Conservation (phyloP, 768 basidiomycete genomes). For the Crucibulum laeve region DNA sequence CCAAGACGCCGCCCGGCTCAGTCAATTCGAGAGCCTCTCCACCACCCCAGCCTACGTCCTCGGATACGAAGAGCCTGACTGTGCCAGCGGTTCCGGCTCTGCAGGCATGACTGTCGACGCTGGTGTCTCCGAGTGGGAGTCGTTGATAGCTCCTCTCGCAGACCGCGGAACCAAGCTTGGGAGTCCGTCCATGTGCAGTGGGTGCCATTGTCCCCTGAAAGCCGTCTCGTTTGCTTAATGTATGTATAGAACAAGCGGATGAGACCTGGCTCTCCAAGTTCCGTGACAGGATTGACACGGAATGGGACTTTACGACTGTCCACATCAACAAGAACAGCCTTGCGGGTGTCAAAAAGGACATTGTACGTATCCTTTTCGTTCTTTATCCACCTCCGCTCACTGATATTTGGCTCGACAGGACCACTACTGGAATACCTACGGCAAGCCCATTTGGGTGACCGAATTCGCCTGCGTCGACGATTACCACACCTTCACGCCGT, state of each 20-base stretch:
- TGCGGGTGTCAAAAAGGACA: slow-evolving; percentile 37
- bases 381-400: neutral
- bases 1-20: slow-evolving; percentile 33
- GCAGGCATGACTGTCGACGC: slow-evolving; percentile 37
- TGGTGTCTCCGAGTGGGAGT: slow-evolving; percentile 36
- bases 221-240: neutral
- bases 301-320: slow-evolving; percentile 43
- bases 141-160: slow-evolving; percentile 35
- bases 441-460: slow-evolving; percentile 44
- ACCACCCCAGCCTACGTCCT: slow-evolving; percentile 33
- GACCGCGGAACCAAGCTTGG: slow-evolving; percentile 35
- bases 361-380: slow-evolving; percentile 25
- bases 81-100: slow-evolving; percentile 37
- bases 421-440: slow-evolving; percentile 35
- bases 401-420: slow-evolving; percentile 18
- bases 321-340: slow-evolving; percentile 46
- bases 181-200: slow-evolving; percentile 48
- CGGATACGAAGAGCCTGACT: slow-evolving; percentile 46
- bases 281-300: slow-evolving; percentile 27
- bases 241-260: slow-evolving; percentile 36
- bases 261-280: slow-evolving; percentile 44
- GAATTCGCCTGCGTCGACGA: slow-evolving; percentile 47
- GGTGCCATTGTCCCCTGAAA: slow-evolving; percentile 11
- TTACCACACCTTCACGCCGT: slow-evolving; percentile 33
- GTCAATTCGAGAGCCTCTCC: slow-evolving; percentile 28